Conservation (phyloP, 495 filamentous ascomycete species). For the Glutinoglossum americanum region DNA sequence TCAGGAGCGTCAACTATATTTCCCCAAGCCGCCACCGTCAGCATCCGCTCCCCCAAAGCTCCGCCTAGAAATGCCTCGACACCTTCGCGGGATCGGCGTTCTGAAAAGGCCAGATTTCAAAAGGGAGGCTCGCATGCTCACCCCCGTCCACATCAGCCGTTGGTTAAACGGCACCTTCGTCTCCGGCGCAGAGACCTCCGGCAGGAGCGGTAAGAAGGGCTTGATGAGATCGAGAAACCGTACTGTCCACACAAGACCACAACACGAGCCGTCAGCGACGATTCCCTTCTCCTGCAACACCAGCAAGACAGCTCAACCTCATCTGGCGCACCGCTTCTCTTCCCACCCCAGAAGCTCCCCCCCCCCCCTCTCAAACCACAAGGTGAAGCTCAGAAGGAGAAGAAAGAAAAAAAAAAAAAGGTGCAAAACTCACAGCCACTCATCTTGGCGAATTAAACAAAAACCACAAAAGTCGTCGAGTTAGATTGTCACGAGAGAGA, state of each 20-base stretch:
- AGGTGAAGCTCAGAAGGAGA: too few relatives aligned
- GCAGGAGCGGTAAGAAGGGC: constrained; percentile 95
- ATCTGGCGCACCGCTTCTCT: background rate
- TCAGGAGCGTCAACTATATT: constrained; percentile 64
- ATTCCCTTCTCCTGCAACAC: background rate
- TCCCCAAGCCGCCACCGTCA: constrained; percentile 2
- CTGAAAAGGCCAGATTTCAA: background rate
- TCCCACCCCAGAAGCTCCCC: background rate
- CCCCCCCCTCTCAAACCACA: background rate
- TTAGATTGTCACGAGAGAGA: background rate
- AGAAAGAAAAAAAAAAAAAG: background rate
- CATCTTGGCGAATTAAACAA: constrained; percentile 23
- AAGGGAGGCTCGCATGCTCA: constrained; percentile 13
- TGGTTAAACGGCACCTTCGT: constrained; percentile 95
- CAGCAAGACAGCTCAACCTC: background rate
- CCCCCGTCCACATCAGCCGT: constrained; percentile 97
- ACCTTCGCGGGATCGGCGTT: background rate
- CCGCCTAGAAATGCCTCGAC: background rate
- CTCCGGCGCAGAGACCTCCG: constrained; percentile 95
- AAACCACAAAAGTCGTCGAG: background rate
- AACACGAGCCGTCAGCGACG: background rate
- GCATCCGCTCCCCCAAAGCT: background rate
- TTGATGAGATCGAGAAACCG: constrained; percentile 99
- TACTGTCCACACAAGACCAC: constrained; percentile 31
- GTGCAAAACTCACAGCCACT: constrained; percentile 29